A percentile compares a stretch with the other conserved stretches of the same genome.
Evolutionary conservation across 805 yeast species (phyloP).

Genomic region (Wickerhamiella qilinensis): DNA sequence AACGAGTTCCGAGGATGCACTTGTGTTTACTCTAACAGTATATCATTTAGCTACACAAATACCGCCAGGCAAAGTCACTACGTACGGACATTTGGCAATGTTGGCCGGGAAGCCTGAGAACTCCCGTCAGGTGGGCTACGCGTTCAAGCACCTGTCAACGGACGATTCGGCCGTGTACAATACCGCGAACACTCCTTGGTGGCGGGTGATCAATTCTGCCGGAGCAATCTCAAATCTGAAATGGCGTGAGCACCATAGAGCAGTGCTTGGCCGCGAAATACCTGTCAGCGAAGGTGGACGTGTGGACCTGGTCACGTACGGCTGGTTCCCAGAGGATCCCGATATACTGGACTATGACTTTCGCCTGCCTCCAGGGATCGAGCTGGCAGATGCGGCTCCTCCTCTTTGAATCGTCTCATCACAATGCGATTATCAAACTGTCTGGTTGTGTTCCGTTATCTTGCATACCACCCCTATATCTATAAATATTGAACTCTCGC

Average conservation of each 20-base stretch:
- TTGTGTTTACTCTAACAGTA: conserved; percentile 45
- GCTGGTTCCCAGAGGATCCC: conserved; percentile 48
- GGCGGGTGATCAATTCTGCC: conserved; percentile 54
- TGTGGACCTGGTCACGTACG: conserved; percentile 32
- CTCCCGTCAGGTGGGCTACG: conserved; percentile 59
- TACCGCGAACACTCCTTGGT: conserved; percentile 48
- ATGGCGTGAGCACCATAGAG: conserved; percentile 33
- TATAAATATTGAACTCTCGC: neutral
- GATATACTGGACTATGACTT: neutral
- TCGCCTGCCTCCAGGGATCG: neutral
- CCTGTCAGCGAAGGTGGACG: conserved; percentile 18
- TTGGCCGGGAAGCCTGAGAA: conserved; percentile 45
- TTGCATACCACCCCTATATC: too few species aligned
- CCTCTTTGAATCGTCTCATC: too few species aligned
- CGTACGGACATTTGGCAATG: conserved; percentile 65
- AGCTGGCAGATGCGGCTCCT: neutral
- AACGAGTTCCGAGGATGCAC: conserved; percentile 28
- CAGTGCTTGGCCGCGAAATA: conserved; percentile 32
- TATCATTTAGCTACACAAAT: conserved; percentile 36
- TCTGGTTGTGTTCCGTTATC: too few species aligned
- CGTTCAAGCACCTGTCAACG: conserved; percentile 38
- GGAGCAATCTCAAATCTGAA: conserved; percentile 42
- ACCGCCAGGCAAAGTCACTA: conserved; percentile 49
- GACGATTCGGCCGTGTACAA: conserved; percentile 16
- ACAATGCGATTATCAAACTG: too few species aligned